Evolutionary conservation across 2,329 filamentous ascomycete genomes (phyloP).

Genomic region (Epichloe hybrida): DNA sequence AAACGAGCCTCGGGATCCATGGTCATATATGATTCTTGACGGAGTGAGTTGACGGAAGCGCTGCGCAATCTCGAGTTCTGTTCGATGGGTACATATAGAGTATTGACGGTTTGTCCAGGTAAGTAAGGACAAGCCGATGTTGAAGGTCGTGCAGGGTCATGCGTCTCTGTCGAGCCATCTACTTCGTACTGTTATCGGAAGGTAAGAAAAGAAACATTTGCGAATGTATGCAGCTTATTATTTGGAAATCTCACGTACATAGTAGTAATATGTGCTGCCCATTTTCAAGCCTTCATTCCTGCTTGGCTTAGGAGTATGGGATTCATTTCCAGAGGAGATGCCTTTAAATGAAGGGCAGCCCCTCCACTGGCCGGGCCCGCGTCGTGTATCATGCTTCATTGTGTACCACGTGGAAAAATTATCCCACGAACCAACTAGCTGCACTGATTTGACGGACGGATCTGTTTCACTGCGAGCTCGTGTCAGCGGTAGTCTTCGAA

Average conservation of each 20-base stretch:
- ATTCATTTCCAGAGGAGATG: conserved; percentile 67
- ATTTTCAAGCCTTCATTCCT: conserved; percentile 76
- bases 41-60: conserved; percentile 49
- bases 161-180: conserved; percentile 62
- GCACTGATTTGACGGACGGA: conserved; percentile 53
- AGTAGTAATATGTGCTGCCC: conserved; percentile 92
- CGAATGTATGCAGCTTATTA: neutral
- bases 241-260: conserved; percentile 43
- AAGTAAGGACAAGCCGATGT: conserved; percentile 75
- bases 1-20: conserved; percentile 71
- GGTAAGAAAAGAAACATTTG: neutral
- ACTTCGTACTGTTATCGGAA: conserved; percentile 56
- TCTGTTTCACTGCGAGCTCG: conserved; percentile 38
- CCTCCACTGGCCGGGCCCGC: conserved; percentile 66
- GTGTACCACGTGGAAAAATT: conserved; percentile 70
- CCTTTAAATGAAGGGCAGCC: conserved; percentile 79
- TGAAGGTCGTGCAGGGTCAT: conserved; percentile 57
- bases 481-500: conserved; percentile 9
- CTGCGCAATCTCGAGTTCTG: conserved; percentile 45
- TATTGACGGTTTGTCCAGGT: conserved; percentile 78
- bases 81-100: conserved; percentile 67
- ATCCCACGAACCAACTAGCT: conserved; percentile 87
- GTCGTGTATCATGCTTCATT: conserved; percentile 68
- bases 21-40: conserved; percentile 49
- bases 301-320: conserved; percentile 25